A percentile compares a stretch with the other conserved stretches of the same genome.
These are phyloP conservation scores for Mycena olivaceomarginata DNA, from an alignment of 768 basidiomycete species.

Conservation along the genomic window DNA sequence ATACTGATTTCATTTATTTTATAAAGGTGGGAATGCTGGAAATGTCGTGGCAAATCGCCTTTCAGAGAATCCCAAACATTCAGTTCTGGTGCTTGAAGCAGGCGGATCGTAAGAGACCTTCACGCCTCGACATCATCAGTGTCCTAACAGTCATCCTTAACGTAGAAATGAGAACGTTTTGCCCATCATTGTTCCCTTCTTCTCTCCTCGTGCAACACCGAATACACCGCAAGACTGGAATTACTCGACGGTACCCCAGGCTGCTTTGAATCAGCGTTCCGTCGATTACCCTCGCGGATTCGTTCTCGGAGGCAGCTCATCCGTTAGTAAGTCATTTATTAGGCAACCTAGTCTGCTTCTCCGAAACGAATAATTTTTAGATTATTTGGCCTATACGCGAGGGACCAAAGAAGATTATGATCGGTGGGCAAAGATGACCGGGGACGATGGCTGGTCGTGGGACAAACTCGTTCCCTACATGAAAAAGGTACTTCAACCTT, in stretches of 20 bases:
- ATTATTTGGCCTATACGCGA: slow-evolving; percentile 46
- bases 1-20: neutral
- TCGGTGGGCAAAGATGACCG: slow-evolving; percentile 39
- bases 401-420: slow-evolving; percentile 47
- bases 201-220: neutral
- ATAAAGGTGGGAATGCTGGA: neutral
- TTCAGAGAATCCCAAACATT: neutral
- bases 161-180: neutral
- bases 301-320: neutral
- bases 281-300: neutral
- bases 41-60: neutral
- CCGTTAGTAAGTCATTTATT: neutral
- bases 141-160: neutral
- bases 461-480: slow-evolving; percentile 36
- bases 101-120: neutral
- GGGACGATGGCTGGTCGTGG: slow-evolving; percentile 35
- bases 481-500: slow-evolving; percentile 31
- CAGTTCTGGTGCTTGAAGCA: neutral
- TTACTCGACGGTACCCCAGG: neutral
- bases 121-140: neutral
- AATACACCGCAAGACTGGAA: neutral
- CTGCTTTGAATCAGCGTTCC: neutral
- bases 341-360: no score
- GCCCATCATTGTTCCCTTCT: neutral
- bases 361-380: neutral